Base-by-base conservation (phyloP, 371 early-diverging fungal genomes). In the Zychaea mexicana region DNA sequence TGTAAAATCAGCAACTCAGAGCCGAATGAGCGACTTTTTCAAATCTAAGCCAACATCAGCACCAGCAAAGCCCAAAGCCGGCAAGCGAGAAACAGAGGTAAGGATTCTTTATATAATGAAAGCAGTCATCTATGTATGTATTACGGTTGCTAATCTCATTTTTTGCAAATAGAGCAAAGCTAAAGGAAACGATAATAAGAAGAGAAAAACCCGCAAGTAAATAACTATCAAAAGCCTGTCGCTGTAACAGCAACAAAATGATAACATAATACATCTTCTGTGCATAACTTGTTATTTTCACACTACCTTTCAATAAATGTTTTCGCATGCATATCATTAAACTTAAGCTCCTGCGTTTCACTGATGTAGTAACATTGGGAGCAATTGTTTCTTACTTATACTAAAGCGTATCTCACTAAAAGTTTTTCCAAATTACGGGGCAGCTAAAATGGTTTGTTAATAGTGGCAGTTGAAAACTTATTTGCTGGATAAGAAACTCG, bases 1-100 rank as follows among this genome's bases (percentile, higher is more conserved):
- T 17, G 65, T 86, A 21, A 89, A 88, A 27, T 77, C 84, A 24
- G 92, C 93, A 15, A 90, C 90, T 9, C 99, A 99, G 73, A 96
- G 92, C 31, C 85, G 98, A 33, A 79, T 99, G 62, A 96, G 95
- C 60, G 85, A 89, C 27, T 99, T 96, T 74, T 98, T 99, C 73
- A 95, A 73, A 7, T 21, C 36, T 7, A 19, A 24, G 15, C 61
- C 61, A 15, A 0, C 46, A 17, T 3, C 6, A n/a, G 19, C 21
- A 15, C 5, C 31, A 32, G 8, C 61, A 3, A 49, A 49, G n/a
- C 21, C 22, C n/a, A 36, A 36, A 36, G 49, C 10, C 22, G n/a
- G n/a, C 22, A 49, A 49, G 24, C 24, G 26, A 19, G 24, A 49
- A 49, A 6, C 49, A 19, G 49, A 49, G 21, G 26, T 49, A 24